Base-by-base conservation (phyloP, 1,284 basidiomycete species). In the Erythrobasidium hasegawianum region DNA sequence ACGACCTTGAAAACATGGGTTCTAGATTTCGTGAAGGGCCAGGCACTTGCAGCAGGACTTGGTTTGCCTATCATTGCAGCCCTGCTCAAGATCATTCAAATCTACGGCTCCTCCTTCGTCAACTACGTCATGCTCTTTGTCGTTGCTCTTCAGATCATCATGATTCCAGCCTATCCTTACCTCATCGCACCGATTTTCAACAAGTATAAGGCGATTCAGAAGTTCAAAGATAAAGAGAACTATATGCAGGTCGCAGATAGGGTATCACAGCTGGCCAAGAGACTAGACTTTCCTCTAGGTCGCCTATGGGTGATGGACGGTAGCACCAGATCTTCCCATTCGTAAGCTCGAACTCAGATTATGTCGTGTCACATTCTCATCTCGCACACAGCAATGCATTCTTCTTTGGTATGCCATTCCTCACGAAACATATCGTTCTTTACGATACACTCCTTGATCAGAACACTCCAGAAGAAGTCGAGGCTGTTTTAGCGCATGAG, bases 231-330 rank as follows among this genome's bases (percentile, higher is more conserved):
- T 33, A 67, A 54, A 52, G 81, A 84, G 0, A 76, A 79, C 27
- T 80, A 81, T 10, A 88, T 90, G 40, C 86, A 89, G 49, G 80
- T 95, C 14, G 85, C 88, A 33, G 80, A 78, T 4, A 81, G 89
- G 45, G 88, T 90, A 41, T 89, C 93, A 73, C 76, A 78, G 0
- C 81, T 97, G 24, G 89, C 91, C 0, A 75, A 78, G 45, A 86
- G 86, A 75, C 87, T 98, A 75, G 85, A 87, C 66, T 98, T 98
- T 83, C 95, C 95, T 0, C 81, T 97, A 68, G 74, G 72, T 41
- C 95, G 96, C 76, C 79, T 98, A 68, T 97, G 96, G 78, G 91
- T 97, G 76, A 97, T 97, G 73, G 95, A 98, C 75, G 95, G 96
- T 27, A 92, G 89, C 64, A 96, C 95, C 80, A 86, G 95, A 60